Evolutionary conservation across 139 green algal species (phyloP).

Genomic region (Closterium sp.): DNA sequence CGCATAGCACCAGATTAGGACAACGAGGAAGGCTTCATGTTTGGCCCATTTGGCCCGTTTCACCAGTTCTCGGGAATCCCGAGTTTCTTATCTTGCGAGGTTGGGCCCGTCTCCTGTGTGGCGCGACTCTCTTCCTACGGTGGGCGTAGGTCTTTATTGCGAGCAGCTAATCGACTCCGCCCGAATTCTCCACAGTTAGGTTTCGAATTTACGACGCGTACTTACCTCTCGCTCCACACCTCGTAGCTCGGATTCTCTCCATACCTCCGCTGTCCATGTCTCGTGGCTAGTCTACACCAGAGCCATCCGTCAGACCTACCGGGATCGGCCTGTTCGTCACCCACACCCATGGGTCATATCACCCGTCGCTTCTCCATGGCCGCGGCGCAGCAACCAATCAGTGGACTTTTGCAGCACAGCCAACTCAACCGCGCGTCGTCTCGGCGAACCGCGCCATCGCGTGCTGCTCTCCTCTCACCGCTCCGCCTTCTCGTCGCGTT

Average conservation of each 20-base stretch:
- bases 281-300: neutral
- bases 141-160: neutral
- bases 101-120: neutral
- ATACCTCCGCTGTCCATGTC: neutral
- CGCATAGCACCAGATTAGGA: no score
- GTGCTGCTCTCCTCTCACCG: neutral
- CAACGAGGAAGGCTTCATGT: no score
- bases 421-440: neutral
- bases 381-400: neutral
- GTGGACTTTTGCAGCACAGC: neutral
- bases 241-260: neutral
- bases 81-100: neutral
- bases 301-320: neutral
- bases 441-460: neutral
- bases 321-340: neutral
- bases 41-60: neutral
- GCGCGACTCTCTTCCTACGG: neutral
- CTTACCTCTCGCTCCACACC: neutral
- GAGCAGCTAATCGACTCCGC: neutral
- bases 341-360: no score
- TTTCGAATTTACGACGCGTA: neutral
- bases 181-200: neutral
- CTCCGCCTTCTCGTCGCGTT: neutral
- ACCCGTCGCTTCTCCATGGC: no score
- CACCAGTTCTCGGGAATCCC: neutral